phyloP scores from a whole-genome alignment of 768 basidiomycete genomes.

The Rhizopogon salebrosus region DNA sequence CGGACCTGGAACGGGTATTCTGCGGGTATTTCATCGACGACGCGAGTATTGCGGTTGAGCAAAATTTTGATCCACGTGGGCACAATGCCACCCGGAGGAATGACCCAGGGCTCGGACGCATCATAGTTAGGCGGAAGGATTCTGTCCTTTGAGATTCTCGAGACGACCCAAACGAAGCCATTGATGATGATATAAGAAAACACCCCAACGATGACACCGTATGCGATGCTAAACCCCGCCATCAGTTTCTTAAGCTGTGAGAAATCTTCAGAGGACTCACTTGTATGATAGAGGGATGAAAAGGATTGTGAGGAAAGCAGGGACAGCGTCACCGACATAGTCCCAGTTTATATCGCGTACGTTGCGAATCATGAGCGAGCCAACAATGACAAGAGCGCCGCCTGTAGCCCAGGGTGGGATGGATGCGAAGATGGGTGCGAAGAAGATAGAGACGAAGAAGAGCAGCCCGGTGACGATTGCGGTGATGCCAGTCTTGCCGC shows the following conservation, averaged over 20 bases:
- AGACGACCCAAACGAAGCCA: slow-evolving; percentile 55
- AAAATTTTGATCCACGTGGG: slow-evolving; percentile 53
- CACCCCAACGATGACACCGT: slow-evolving; percentile 83
- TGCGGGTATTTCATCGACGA: background rate
- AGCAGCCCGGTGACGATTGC: slow-evolving; percentile 66
- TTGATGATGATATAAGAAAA: slow-evolving; percentile 69
- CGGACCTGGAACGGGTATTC: slow-evolving; percentile 29
- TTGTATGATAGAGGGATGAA: slow-evolving; percentile 78
- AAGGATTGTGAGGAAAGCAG: slow-evolving; percentile 78
- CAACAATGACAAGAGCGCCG: slow-evolving; percentile 78
- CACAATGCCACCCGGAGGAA: slow-evolving; percentile 66
- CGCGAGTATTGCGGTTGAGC: slow-evolving; percentile 8
- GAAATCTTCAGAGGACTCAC: slow-evolving; percentile 31
- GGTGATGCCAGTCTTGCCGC: slow-evolving; percentile 83
- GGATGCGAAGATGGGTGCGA: slow-evolving; percentile 83
- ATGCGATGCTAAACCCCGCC: slow-evolving; percentile 60
- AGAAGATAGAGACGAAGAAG: slow-evolving; percentile 85
- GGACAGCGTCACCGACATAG: slow-evolving; percentile 82
- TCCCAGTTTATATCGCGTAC: slow-evolving; percentile 87
- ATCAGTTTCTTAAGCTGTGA: background rate
- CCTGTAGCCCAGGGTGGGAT: slow-evolving; percentile 88
- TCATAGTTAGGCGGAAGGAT: slow-evolving; percentile 63
- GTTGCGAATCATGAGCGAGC: slow-evolving; percentile 86
- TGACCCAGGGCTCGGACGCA: slow-evolving; percentile 59
- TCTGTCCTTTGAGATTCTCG: slow-evolving; percentile 50